These are phyloP conservation scores for Leccinum huronense DNA, from an alignment of 1,284 basidiomycete species.

Conservation along the genomic window DNA sequence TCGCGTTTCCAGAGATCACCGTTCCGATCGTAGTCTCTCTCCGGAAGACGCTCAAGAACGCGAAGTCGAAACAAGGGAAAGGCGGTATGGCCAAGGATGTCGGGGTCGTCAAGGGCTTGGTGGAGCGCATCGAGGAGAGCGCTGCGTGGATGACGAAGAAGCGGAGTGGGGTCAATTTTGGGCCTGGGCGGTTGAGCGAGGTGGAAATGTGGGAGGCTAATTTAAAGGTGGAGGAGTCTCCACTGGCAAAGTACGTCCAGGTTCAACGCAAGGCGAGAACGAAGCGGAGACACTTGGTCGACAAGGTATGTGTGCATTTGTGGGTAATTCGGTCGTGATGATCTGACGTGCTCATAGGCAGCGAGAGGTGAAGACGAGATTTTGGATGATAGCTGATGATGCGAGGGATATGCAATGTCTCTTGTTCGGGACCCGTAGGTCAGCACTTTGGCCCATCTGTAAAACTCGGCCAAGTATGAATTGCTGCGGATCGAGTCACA, in stretches of 20 bases:
- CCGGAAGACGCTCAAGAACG: conserved; percentile 66
- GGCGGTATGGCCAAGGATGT: conserved; percentile 54
- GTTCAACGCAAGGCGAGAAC: conserved; percentile 80
- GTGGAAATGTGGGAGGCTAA: conserved; percentile 73
- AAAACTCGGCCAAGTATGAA: too few species aligned
- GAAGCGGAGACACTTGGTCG: conserved; percentile 69
- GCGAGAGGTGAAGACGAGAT: conserved; percentile 67
- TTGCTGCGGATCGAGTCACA: too few species aligned
- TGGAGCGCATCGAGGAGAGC: conserved; percentile 85
- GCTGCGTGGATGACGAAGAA: conserved; percentile 72
- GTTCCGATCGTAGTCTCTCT: conserved; percentile 81
- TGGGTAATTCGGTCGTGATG: neutral
- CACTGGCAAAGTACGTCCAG: conserved; percentile 78
- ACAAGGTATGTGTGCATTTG: conserved; percentile 57
- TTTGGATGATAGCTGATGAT: conserved; percentile 46
- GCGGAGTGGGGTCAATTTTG: conserved; percentile 54
- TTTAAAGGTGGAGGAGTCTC: conserved; percentile 65
- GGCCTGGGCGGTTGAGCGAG: conserved; percentile 63
- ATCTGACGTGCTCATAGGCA: conserved; percentile 44
- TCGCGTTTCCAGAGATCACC: conserved; percentile 92
- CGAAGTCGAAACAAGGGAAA: conserved; percentile 40
- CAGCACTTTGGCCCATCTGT: too few species aligned
- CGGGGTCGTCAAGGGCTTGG: conserved; percentile 63
- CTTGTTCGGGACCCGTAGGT: too few species aligned
- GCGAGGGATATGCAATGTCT: too few species aligned